Evolutionary conservation across 2,329 filamentous ascomycete species (phyloP), one percentile per base, ranked within the genome.

Genomic region (Fusarium incarnatum): DNA sequence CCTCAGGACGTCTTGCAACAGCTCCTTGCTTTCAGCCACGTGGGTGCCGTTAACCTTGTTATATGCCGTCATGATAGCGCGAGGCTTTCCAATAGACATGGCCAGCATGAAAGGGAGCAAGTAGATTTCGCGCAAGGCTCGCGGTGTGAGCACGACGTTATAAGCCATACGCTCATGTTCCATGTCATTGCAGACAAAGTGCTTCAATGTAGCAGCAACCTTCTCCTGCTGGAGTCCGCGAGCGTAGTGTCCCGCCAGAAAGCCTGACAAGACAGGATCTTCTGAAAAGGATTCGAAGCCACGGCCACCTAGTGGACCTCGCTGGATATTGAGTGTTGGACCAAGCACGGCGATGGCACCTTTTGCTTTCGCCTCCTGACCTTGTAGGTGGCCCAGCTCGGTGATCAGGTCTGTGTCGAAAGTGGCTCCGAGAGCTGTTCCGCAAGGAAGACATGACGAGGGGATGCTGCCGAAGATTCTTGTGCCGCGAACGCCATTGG

Each of bases 401-500:
- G 40, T 0, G 18, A 41, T 57, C 0, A 60, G 5, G 2, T 57
- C 25, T 15, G 57, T 60, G 11, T 32, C 32, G 52, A 52, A 60
- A 9, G 41, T 60, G 25, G 52, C 52, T 9, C 57, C 42, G 3
- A 67, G 46, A 2, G 64, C 61, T 23, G 70, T 73, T 12, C 70
- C 71, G 22, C 71, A 73, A 8, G 71, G 71, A 0, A 73, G 59
- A 8, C 71, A 73, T 3, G 71, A 69, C 12, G 71, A 71, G 15
- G 70, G 71, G 8, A 65, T 71, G 57, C 71, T 73, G 45, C 73
- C 68, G 44, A 73, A 73, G 56, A 73, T 73, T 9, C 60, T 65
- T 25, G 71, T 73, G 25, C 71, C 71, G 13, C 71, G 47, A 3
- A 73, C 65, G 3, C 71, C 71, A 27, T 73, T 73, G 37, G 71